Base-by-base conservation (phyloP, 2,329 filamentous ascomycete genomes). In the Tolypocladium tundrense region DNA sequence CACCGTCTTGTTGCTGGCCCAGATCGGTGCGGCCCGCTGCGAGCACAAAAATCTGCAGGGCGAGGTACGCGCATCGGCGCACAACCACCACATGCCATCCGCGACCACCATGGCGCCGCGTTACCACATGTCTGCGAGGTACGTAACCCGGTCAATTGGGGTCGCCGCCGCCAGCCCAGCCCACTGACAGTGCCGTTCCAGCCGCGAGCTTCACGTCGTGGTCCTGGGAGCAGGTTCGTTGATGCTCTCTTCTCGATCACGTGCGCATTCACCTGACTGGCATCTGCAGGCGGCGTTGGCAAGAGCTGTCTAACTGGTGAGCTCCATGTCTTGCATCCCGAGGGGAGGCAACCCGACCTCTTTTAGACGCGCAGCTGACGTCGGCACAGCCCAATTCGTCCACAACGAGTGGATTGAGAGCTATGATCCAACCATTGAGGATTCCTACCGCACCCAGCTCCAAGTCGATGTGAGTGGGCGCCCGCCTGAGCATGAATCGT, bases 361-460 rank as follows among this genome's bases (percentile, higher is more conserved):
- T 10, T 33, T 16, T 10, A 8, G n/a, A 40, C 14, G 10, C 4
- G 14, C 37, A 4, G 7, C 33, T 53, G 40, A 57, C 41, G 14
- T 31, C 37, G 31, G 56, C 57, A 62, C 61, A 91, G 91, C 91
- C 67, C 91, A 96, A 79, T 96, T 95, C 68, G 91, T 96, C 56
- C 90, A 94, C 73, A 92, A 94, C 75, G 88, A 95, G 66, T 95
- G 91, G 89, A 93, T 96, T 70, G 91, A 96, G 73, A 89, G 85
- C 71, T 90, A 90, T 73, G 87, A 90, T 70, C 87, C 87, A 19
- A 90, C 87, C 21, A 90, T 90, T 65, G 87, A 90, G 69, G 87
- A 90, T 71, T 88, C 87, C 37, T 90, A 90, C 69, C 81, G 87
- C 61, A 88, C 87, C 61, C 86, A 88, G 64, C 79, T 88, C 51